These are phyloP conservation scores for Mucor ambiguus DNA, from an alignment of 371 early-diverging fungal species.

Conservation along the genomic window DNA sequence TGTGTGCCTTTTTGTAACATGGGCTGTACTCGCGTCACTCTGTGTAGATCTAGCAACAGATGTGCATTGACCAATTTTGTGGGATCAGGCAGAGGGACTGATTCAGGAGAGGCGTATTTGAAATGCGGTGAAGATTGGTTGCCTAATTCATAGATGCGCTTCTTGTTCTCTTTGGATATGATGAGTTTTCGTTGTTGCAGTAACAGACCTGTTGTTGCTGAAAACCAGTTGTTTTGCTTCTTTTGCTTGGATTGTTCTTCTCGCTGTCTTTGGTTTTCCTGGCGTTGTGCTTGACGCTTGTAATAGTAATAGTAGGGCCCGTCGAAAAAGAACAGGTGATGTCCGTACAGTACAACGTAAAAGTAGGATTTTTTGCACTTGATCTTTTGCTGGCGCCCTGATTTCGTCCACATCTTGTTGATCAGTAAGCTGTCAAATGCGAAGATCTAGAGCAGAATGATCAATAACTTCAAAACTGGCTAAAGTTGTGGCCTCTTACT, in stretches of 20 bases:
- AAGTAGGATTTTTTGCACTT: conserved; percentile 5
- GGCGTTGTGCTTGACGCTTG: conserved; percentile 4
- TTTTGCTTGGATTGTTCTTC: background rate
- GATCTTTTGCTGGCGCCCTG: background rate
- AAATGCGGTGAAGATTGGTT: conserved; percentile 14
- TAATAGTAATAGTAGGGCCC: conserved; percentile 1
- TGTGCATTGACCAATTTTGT: conserved; percentile 10
- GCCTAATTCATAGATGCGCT: background rate
- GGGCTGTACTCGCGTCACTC: conserved; percentile 7
- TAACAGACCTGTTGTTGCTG: conserved; percentile 16
- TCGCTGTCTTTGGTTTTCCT: background rate
- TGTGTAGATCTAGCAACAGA: conserved; percentile 8
- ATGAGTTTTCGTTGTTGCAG: conserved; percentile 4
- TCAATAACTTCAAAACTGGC: background rate
- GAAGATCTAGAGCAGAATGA: background rate
- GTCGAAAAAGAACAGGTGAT: conserved; percentile 23
- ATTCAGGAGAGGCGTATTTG: background rate
- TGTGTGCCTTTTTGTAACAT: background rate
- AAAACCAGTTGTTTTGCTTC: conserved; percentile 17
- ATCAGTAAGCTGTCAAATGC: conserved; percentile 13
- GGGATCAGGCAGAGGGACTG: conserved; percentile 6
- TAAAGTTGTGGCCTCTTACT: background rate
- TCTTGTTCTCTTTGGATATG: conserved; percentile 4
- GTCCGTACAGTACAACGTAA: conserved; percentile 15
- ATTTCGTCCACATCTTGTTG: conserved; percentile 2